Conservation (phyloP, 2,329 filamentous ascomycete species). For the Cytospora paraplurivora region DNA sequence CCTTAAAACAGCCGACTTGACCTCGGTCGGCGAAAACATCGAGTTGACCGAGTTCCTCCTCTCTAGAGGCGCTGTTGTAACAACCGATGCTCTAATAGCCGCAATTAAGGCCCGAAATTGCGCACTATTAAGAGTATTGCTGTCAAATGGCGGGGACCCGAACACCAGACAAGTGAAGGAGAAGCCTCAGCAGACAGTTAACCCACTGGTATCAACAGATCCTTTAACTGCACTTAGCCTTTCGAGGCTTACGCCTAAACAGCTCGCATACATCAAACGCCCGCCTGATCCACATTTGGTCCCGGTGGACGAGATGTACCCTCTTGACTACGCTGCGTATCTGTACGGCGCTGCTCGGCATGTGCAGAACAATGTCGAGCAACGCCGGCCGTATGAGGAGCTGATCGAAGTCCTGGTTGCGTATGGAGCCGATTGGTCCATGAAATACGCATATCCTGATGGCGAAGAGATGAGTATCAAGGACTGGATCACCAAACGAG, state of each 20-base stretch:
- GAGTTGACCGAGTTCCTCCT: conserved; percentile 5
- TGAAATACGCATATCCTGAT: neutral
- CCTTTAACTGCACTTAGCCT: neutral
- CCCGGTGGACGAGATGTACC: conserved; percentile 1
- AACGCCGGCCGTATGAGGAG: neutral
- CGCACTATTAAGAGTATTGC: neutral
- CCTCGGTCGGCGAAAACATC: neutral
- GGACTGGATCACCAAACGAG: conserved; percentile 1
- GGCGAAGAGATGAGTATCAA: conserved; percentile 8
- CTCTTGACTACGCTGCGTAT: conserved; percentile 9
- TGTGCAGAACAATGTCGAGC: neutral
- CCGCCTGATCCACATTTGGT: neutral
- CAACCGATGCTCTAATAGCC: conserved; percentile 2
- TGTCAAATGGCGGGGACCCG: conserved; percentile 5
- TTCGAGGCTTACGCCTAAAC: no score
- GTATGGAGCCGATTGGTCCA: neutral
- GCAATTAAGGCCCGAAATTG: neutral
- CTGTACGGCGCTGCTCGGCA: neutral
- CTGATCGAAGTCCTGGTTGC: conserved; percentile 6
- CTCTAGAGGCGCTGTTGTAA: conserved; percentile 1
- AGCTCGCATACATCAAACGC: no score
- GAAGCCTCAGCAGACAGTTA: no score
- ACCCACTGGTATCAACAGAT: neutral
- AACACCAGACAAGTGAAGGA: neutral
- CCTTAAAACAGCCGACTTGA: conserved; percentile 1